Evolutionary conservation across 768 basidiomycete species (phyloP).

Genomic region (Mycena latifolia): DNA sequence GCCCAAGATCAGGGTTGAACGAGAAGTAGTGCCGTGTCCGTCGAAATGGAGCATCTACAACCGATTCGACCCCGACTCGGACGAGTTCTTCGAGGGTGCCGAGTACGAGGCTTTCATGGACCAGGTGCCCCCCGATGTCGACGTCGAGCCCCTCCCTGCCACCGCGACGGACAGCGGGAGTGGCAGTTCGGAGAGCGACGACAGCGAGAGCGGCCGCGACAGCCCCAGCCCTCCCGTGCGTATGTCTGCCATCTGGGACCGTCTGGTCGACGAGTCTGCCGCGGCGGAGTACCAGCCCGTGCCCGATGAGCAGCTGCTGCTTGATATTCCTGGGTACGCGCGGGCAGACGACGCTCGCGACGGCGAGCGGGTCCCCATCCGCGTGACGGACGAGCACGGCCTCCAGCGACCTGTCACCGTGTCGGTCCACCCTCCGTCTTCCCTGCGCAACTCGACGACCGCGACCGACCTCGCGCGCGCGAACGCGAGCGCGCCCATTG

Average conservation of each 20-base stretch:
- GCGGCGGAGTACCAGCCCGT: background rate
- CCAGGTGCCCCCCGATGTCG: conserved; percentile 51
- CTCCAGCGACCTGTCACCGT: conserved; percentile 48
- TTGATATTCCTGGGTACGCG: conserved; percentile 9
- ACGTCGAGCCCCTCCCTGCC: conserved; percentile 32
- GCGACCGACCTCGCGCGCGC: conserved; percentile 27
- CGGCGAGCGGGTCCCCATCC: conserved; percentile 15
- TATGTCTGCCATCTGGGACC: conserved; percentile 15
- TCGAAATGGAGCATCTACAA: conserved; percentile 76
- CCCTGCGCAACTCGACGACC: conserved; percentile 40
- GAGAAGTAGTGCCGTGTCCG: conserved; percentile 49
- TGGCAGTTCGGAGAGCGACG: conserved; percentile 50
- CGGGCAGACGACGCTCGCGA: too few species aligned
- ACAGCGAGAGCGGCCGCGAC: conserved; percentile 58
- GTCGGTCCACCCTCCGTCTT: conserved; percentile 36
- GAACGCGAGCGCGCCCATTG: conserved; percentile 27
- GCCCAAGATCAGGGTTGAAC: conserved; percentile 59
- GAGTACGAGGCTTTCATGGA: conserved; percentile 77
- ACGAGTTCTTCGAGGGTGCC: conserved; percentile 76
- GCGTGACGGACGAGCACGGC: conserved; percentile 54
- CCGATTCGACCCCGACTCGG: conserved; percentile 85
- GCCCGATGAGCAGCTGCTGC: conserved; percentile 9
- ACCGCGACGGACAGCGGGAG: conserved; percentile 34
- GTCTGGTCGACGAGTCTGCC: background rate
- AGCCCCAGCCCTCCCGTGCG: conserved; percentile 59